phyloP scores from a whole-genome alignment of 257 asterid genomes.

The Fraxinus cuspidata region DNA sequence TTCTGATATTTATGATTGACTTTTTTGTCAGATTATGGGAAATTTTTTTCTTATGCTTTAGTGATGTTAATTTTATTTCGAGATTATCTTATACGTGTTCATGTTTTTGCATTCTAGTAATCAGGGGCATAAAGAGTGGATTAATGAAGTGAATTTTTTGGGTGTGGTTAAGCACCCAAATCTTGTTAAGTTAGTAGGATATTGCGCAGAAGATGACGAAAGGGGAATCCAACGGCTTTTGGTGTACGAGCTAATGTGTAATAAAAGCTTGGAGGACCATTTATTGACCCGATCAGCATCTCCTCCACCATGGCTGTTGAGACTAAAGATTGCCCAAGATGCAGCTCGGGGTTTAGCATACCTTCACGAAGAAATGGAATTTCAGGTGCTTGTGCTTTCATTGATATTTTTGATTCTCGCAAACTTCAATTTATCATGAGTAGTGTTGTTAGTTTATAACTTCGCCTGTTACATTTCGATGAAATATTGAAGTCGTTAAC shows the following conservation, averaged over 20 bases:
- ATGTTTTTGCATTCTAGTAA: conserved; percentile 61
- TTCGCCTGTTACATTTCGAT: not conserved
- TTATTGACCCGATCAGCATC: conserved; percentile 54
- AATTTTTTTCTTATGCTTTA: not conserved
- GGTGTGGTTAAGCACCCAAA: conserved; percentile 88
- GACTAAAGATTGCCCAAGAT: conserved; percentile 83
- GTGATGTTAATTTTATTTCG: not conserved
- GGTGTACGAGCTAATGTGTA: conserved; percentile 85
- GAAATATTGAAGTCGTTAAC: not conserved
- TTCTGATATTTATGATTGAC: not conserved
- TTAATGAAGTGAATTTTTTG: conserved; percentile 78
- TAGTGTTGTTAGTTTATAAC: not conserved
- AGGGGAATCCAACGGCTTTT: conserved; percentile 93
- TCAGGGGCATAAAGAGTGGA: conserved; percentile 99
- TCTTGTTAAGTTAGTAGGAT: conserved; percentile 86
- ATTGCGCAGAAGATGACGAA: conserved; percentile 94
- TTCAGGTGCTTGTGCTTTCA: conserved; percentile 62
- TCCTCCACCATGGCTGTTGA: conserved; percentile 72
- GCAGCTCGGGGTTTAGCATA: conserved; percentile 94
- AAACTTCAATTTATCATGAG: not conserved
- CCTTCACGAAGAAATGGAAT: conserved; percentile 96
- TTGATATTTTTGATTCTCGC: not conserved
- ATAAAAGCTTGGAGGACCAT: conserved; percentile 91
- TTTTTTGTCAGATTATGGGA: not conserved
- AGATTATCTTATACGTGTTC: conserved; percentile 27